Conservation (phyloP, 768 basidiomycete genomes). For the Tulasnella sp. region DNA sequence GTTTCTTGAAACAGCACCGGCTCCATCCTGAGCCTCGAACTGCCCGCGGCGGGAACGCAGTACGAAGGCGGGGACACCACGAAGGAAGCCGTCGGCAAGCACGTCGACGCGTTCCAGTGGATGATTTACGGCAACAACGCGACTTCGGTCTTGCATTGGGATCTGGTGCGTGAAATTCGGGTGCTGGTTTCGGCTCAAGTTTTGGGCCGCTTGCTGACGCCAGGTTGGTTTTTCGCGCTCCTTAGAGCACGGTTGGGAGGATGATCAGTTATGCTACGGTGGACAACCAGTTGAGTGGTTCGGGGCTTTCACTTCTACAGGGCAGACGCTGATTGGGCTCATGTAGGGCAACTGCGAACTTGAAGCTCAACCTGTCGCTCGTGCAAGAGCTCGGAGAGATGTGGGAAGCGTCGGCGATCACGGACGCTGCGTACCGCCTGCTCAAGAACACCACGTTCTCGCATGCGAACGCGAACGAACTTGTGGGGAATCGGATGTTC, state of each 20-base stretch:
- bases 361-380: constrained; percentile 60
- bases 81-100: no score
- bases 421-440: constrained; percentile 49
- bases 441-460: constrained; percentile 47
- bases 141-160: no score
- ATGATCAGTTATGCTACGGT: constrained; percentile 68
- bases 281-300: constrained; percentile 54
- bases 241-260: constrained; percentile 63
- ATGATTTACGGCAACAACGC: no score
- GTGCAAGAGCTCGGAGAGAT: constrained; percentile 55
- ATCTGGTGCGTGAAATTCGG: no score
- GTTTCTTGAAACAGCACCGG: no score
- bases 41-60: no score
- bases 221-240: constrained; percentile 33
- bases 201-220: no score
- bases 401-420: constrained; percentile 55
- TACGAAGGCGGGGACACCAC: no score
- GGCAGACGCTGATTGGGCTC: constrained; percentile 38
- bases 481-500: constrained; percentile 66
- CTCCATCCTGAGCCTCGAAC: no score
- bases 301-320: constrained; percentile 52
- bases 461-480: constrained; percentile 58
- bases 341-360: constrained; percentile 58
- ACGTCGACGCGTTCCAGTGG: no score
- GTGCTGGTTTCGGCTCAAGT: no score